Conservation (phyloP, 1,284 basidiomycete species). For the Malassezia obtusa region DNA sequence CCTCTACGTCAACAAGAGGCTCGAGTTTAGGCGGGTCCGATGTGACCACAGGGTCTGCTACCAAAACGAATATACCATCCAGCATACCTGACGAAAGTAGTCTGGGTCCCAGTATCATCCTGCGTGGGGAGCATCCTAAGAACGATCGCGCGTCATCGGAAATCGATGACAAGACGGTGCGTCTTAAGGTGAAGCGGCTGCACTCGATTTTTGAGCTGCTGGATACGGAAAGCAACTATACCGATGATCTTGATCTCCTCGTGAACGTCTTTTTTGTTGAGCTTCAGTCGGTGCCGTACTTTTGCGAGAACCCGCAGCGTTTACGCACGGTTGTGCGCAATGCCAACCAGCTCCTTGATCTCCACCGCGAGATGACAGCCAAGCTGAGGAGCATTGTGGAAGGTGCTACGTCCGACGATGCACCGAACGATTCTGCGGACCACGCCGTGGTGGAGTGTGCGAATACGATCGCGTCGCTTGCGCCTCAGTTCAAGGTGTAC, state of each 20-base stretch:
- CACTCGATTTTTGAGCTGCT: slow-evolving; percentile 37
- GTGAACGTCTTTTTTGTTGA: slow-evolving; percentile 42
- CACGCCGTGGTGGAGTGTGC: slow-evolving; percentile 26
- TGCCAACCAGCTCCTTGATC: slow-evolving; percentile 28
- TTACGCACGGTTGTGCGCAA: slow-evolving; percentile 37
- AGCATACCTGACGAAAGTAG: not conserved
- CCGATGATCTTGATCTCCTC: slow-evolving; percentile 37
- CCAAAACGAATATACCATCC: too few relatives aligned
- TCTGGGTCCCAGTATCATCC: not conserved
- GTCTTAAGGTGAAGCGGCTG: slow-evolving; percentile 1
- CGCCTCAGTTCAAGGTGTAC: slow-evolving; percentile 28
- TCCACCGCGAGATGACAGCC: slow-evolving; percentile 31
- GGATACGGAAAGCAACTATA: slow-evolving; percentile 44
- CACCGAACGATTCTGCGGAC: slow-evolving; percentile 23
- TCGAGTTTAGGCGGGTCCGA: slow-evolving; percentile 15
- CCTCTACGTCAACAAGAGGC: slow-evolving; percentile 35
- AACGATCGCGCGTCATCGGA: not conserved
- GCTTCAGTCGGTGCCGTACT: slow-evolving; percentile 36
- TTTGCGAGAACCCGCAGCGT: slow-evolving; percentile 31
- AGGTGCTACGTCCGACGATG: slow-evolving; percentile 18
- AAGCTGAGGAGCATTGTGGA: not conserved
- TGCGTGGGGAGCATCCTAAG: not conserved
- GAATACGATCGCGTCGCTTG: slow-evolving; percentile 25
- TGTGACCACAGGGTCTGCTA: too few relatives aligned
- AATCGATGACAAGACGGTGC: not conserved